These are phyloP conservation scores for Aspergillus conjunctus DNA, from an alignment of 495 filamentous ascomycete species.

Conservation along the genomic window DNA sequence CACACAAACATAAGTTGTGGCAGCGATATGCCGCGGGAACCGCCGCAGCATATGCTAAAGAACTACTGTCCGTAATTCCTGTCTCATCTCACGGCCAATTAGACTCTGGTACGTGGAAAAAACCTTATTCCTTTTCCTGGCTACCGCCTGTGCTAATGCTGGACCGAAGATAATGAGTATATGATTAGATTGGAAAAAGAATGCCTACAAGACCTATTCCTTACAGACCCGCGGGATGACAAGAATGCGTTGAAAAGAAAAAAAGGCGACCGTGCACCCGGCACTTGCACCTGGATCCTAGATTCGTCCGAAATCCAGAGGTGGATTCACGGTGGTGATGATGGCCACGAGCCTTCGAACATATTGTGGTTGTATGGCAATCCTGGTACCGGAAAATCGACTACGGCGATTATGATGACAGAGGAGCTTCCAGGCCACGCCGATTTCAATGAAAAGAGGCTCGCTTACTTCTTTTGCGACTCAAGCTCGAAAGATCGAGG, in stretches of 20 bases:
- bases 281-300: slow-evolving; percentile 34
- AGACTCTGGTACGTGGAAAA: neutral
- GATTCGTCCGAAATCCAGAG: slow-evolving; percentile 20
- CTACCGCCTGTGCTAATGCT: neutral
- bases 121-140: neutral
- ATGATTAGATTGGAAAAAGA: neutral
- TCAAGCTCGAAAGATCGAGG: slow-evolving; percentile 17
- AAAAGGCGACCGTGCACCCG: slow-evolving; percentile 5
- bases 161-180: neutral
- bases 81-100: neutral
- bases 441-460: slow-evolving; percentile 18
- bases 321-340: slow-evolving; percentile 16
- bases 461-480: slow-evolving; percentile 38
- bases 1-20: slow-evolving; percentile 17
- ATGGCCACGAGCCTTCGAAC: neutral
- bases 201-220: slow-evolving; percentile 6
- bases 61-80: neutral
- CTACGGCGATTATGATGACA: slow-evolving; percentile 27
- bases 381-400: slow-evolving; percentile 36
- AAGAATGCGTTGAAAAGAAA: slow-evolving; percentile 11
- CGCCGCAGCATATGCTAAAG: slow-evolving; percentile 2
- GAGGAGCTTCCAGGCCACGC: slow-evolving; percentile 24
- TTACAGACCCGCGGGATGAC: slow-evolving; percentile 14
- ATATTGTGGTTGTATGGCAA: slow-evolving; percentile 30
- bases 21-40: slow-evolving; percentile 9